A percentile compares a stretch with the other conserved stretches of the same genome.
Conservation (phyloP, 176 grass and related monocot genomes). For the Carex parvula region DNA sequence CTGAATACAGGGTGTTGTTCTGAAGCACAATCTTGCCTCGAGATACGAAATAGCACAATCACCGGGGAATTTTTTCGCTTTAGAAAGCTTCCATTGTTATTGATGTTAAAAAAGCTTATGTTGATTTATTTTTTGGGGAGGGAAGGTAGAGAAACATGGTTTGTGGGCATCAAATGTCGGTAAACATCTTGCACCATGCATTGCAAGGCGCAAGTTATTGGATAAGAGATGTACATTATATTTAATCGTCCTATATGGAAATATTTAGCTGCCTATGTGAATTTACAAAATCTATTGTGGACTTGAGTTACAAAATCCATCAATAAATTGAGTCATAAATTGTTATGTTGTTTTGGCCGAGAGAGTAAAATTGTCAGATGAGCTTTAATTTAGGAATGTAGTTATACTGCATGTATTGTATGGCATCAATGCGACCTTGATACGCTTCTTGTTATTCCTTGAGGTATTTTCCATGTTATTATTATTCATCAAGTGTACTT, state of each 20-base stretch:
- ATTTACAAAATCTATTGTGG: background rate
- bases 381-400: background rate
- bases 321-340: background rate
- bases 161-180: background rate
- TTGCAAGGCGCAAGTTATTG: background rate
- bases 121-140: background rate
- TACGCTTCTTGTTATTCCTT: background rate
- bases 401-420: background rate
- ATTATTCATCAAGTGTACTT: background rate
- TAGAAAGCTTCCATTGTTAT: background rate
- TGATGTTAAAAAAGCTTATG: background rate
- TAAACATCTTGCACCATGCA: background rate
- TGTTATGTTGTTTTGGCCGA: background rate
- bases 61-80: background rate
- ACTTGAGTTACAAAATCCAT: background rate
- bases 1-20: background rate
- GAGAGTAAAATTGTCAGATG: background rate
- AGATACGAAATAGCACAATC: background rate
- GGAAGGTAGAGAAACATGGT: background rate
- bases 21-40: background rate
- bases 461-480: background rate
- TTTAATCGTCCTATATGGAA: background rate
- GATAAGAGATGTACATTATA: background rate
- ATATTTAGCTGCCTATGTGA: background rate
- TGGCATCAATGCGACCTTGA: too few relatives aligned